These are phyloP conservation scores for Penicillium antarcticum DNA, from an alignment of 495 filamentous ascomycete species.

Conservation along the genomic window DNA sequence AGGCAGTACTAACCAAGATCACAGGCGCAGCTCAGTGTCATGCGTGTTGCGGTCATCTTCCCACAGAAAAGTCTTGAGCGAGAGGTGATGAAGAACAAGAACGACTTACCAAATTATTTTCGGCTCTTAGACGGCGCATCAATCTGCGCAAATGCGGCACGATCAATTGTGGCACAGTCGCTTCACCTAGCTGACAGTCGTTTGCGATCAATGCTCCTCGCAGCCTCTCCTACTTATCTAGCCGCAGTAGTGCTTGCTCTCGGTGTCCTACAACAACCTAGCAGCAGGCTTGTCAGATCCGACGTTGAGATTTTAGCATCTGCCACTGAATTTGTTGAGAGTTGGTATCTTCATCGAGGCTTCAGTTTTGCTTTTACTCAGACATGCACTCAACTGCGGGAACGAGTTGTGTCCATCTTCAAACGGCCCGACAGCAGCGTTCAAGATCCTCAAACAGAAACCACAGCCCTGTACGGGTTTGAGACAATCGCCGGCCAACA, in stretches of 20 bases:
- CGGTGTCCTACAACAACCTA: background rate
- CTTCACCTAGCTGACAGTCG: background rate
- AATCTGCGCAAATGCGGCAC: background rate
- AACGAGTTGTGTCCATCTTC: background rate
- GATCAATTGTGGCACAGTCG: background rate
- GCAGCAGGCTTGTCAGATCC: background rate
- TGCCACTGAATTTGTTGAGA: background rate
- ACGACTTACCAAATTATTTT: background rate
- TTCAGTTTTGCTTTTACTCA: background rate
- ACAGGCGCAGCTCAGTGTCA: conserved; percentile 6
- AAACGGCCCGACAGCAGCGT: background rate
- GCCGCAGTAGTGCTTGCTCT: background rate
- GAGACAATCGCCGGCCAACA: too few relatives aligned
- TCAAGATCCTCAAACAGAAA: too few relatives aligned
- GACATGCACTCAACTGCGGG: background rate
- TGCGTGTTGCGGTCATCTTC: conserved; percentile 5
- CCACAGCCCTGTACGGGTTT: too few relatives aligned
- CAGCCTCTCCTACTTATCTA: background rate
- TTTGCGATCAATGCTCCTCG: background rate
- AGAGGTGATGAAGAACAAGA: background rate
- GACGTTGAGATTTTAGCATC: conserved; percentile 2
- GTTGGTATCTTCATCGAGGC: background rate
- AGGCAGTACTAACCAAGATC: too few relatives aligned
- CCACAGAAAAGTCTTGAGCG: background rate
- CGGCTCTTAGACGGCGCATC: background rate